Conservation (phyloP, 2,329 filamentous ascomycete genomes). For the Alternaria angustiovoidea region DNA sequence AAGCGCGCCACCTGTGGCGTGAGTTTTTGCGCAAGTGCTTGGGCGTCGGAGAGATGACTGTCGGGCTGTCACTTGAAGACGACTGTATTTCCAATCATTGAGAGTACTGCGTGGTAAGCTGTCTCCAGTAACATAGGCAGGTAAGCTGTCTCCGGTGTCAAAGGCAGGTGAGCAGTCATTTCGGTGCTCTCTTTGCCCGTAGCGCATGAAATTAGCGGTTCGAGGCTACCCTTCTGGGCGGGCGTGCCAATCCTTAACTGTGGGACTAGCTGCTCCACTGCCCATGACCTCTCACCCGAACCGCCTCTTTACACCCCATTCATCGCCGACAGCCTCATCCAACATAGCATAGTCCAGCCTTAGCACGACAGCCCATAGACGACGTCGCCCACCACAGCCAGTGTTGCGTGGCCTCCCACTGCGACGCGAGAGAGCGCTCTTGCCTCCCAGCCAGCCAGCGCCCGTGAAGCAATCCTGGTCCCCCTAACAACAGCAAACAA, state of each 20-base stretch:
- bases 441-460: constrained; percentile 20
- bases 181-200: not conserved
- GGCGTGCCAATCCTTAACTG: constrained; percentile 9
- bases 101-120: no score
- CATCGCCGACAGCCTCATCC: constrained; percentile 43
- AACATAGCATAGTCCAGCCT: constrained; percentile 30
- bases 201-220: constrained; percentile 26
- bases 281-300: constrained; percentile 30
- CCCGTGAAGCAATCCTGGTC: constrained; percentile 25
- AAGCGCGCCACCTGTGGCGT: constrained; percentile 4
- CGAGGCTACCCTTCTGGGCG: constrained; percentile 21
- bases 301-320: constrained; percentile 27
- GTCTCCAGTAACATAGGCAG: no score
- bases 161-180: not conserved
- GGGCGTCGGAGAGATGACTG: not conserved
- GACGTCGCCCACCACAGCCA: not conserved
- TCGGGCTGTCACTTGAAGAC: no score
- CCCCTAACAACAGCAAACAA: constrained; percentile 46
- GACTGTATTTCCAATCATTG: no score
- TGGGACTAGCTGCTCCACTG: constrained; percentile 24
- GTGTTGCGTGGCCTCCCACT: constrained; percentile 24
- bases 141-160: no score
- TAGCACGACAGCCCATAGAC: constrained; percentile 11
- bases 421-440: constrained; percentile 14
- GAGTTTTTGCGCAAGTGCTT: not conserved